These are phyloP conservation scores for Massarina eburnea DNA, from an alignment of 2,329 filamentous ascomycete genomes.

Conservation along the genomic window DNA sequence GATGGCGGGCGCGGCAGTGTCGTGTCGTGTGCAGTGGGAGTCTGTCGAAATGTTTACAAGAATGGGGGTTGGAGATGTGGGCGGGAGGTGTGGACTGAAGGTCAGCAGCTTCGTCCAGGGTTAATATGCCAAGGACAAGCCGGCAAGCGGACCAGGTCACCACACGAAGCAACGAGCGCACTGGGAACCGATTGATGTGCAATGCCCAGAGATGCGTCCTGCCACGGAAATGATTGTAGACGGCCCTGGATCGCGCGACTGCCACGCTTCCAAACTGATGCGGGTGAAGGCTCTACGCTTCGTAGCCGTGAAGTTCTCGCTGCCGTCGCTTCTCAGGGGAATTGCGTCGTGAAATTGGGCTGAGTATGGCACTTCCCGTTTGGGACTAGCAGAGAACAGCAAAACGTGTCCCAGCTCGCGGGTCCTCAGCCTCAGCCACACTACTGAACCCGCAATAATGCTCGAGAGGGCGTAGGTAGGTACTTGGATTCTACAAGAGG, in stretches of 20 bases:
- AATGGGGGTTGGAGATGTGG: neutral
- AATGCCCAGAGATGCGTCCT: too few relatives aligned
- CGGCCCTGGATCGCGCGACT: too few relatives aligned
- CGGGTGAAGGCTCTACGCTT: too few relatives aligned
- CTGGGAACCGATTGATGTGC: too few relatives aligned
- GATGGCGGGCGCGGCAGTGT: neutral
- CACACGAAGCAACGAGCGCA: too few relatives aligned
- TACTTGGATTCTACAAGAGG: too few relatives aligned
- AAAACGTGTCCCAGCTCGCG: conserved; percentile 13
- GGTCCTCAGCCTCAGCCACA: conserved; percentile 13
- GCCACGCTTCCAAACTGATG: too few relatives aligned
- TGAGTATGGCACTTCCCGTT: conserved; percentile 7
- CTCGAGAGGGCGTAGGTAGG: too few relatives aligned
- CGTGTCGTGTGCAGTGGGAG: conserved; percentile 1
- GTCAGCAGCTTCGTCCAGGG: too few relatives aligned
- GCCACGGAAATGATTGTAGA: too few relatives aligned
- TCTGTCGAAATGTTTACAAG: neutral
- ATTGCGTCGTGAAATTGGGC: conserved; percentile 12
- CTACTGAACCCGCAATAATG: neutral
- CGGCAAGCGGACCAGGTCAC: too few relatives aligned
- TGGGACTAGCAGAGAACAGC: conserved; percentile 4
- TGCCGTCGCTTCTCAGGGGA: conserved; percentile 8
- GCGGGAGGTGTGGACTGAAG: neutral
- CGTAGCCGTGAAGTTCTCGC: neutral
- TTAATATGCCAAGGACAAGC: too few relatives aligned